Base-by-base conservation (phyloP, 371 early-diverging fungal genomes). In the Lichtheimia ornata region DNA sequence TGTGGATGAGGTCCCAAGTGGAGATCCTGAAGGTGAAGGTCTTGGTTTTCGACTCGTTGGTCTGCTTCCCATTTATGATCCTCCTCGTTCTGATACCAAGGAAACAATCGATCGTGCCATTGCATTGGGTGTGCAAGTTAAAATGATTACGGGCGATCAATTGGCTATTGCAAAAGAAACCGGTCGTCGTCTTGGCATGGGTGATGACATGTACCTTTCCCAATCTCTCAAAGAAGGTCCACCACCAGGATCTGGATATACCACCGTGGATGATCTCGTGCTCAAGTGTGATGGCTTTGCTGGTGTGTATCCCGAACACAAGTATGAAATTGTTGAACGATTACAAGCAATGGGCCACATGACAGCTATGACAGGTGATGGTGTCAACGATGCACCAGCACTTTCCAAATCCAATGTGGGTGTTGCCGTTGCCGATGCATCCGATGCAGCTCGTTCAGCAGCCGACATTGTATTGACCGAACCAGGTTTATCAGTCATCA, bases 371-470 rank as follows among this genome's bases (percentile, higher is more conserved):
- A 94, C 94, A 47, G 98, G 99, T 71, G 97, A 97, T 74, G 97
- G 97, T 82, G 95, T 95, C 65, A 97, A 96, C 77, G 99, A 97
- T 78, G 94, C 96, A n/a, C 95, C 94, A 17, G 97, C 97, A 55
- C 88, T 98, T 56, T 86, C 87, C 74, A 89, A 89, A 84, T 88
- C 91, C 68, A 88, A 91, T 61, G 88, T 89, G 50, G 91, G 91
- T 77, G 84, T 91, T 66, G 91, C 91, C 58, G 93, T 97, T 75
- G 94, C 84, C 57, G 89, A 86, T 62, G 88, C 87, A 55, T 83
- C 88, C 28, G 90, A 89, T 70, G 90, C 89, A 53, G 90, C 91
- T 52, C 87, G 89, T 63, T 82, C 87, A 63, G 90, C 90, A 61
- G 87, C 89, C 47, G 88, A 88, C 74, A 90, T 90, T 68, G 91